A percentile compares a stretch with the other conserved stretches of the same genome.
These are phyloP conservation scores for Paraconiothyrium brasiliense DNA, from an alignment of 2,329 filamentous ascomycete genomes.

Conservation along the genomic window DNA sequence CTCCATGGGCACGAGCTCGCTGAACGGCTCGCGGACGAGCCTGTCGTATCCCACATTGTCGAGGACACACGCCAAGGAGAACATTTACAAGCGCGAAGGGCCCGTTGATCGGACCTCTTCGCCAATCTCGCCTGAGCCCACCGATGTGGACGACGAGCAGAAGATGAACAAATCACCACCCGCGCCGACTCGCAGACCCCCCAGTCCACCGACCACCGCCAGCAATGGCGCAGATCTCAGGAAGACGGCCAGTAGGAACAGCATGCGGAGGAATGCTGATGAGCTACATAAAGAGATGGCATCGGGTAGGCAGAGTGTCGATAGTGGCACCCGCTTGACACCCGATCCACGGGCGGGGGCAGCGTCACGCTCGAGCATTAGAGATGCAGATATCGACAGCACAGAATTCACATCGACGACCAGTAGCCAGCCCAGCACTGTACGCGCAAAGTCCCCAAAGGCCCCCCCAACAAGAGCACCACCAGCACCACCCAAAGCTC, in stretches of 20 bases:
- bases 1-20: constrained; percentile 43
- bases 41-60: constrained; percentile 84
- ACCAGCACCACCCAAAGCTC: constrained; percentile 23
- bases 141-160: constrained; percentile 51
- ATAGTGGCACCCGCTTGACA: constrained; percentile 49
- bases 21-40: constrained; percentile 49
- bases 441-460: constrained; percentile 43
- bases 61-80: constrained; percentile 91
- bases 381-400: constrained; percentile 50
- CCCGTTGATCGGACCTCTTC: constrained; percentile 29
- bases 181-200: constrained; percentile 51
- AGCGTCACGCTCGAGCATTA: constrained; percentile 55
- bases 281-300: constrained; percentile 48
- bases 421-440: constrained; percentile 51
- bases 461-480: constrained; percentile 8
- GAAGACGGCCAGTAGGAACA: constrained; percentile 56
- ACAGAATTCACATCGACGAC: constrained; percentile 56
- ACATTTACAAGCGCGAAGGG: constrained; percentile 68
- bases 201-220: constrained; percentile 59
- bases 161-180: constrained; percentile 34
- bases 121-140: constrained; percentile 51
- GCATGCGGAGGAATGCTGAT: constrained; percentile 52
- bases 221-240: constrained; percentile 52
- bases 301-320: constrained; percentile 53
- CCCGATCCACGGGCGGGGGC: constrained; percentile 46